Evolutionary conservation across 495 filamentous ascomycete genomes (phyloP).

Genomic region (Aspergillus carlsbadensis): DNA sequence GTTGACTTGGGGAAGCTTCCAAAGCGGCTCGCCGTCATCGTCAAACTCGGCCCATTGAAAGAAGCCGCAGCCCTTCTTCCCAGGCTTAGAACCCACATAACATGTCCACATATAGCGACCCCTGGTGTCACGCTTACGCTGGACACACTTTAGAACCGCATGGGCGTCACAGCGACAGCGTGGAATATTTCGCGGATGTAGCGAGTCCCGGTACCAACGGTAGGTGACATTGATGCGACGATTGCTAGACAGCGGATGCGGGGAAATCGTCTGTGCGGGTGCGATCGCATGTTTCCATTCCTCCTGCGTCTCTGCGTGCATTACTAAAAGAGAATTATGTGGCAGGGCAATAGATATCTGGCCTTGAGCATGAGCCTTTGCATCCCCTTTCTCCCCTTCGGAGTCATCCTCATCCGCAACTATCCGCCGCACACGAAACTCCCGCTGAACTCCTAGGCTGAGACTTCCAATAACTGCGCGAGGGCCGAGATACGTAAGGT

Average conservation of each 20-base stretch:
- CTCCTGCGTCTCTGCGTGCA: slow-evolving; percentile 82
- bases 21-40: slow-evolving; percentile 77
- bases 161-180: slow-evolving; percentile 67
- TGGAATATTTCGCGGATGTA: slow-evolving; percentile 65
- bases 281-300: slow-evolving; percentile 64
- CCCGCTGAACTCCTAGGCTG: slow-evolving; percentile 82
- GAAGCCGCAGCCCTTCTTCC: slow-evolving; percentile 73
- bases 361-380: slow-evolving; percentile 61
- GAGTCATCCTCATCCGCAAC: slow-evolving; percentile 52
- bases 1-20: slow-evolving; percentile 30
- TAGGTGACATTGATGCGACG: slow-evolving; percentile 92
- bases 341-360: slow-evolving; percentile 90
- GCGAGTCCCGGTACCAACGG: slow-evolving; percentile 72
- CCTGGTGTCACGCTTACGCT: slow-evolving; percentile 68
- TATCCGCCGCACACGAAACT: slow-evolving; percentile 82
- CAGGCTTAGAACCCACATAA: slow-evolving; percentile 71
- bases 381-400: slow-evolving; percentile 10
- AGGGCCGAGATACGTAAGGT: slow-evolving; percentile 90
- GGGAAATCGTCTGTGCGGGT: slow-evolving; percentile 70
- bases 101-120: slow-evolving; percentile 97
- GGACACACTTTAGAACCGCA: slow-evolving; percentile 73
- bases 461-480: slow-evolving; percentile 84
- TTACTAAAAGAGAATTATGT: slow-evolving; percentile 88
- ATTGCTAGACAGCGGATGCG: slow-evolving; percentile 77
- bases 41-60: slow-evolving; percentile 92